A percentile compares a stretch with the other conserved stretches of the same genome.
phyloP scores from a whole-genome alignment of 768 basidiomycete species.

The Podaxis sp. region DNA sequence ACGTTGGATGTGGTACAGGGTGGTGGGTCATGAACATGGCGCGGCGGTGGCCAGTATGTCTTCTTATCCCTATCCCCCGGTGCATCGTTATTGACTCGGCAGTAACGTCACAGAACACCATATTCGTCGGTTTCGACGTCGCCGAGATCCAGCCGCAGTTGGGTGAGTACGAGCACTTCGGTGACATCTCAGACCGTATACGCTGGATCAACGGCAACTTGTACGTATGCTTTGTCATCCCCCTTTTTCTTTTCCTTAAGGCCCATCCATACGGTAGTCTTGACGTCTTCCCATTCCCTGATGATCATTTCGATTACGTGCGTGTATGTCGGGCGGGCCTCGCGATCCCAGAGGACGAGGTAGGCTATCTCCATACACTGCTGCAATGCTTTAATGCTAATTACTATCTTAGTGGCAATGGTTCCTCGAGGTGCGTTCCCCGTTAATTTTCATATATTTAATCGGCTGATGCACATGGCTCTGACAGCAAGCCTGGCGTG shows the following conservation, averaged over 20 bases:
- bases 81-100: not conserved
- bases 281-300: conserved; percentile 59
- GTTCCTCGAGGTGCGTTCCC: conserved; percentile 54
- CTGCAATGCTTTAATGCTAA: conserved; percentile 1
- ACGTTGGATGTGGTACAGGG: conserved; percentile 72
- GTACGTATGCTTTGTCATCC: conserved; percentile 42
- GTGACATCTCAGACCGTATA: conserved; percentile 46
- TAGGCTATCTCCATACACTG: conserved; percentile 15
- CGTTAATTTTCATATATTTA: conserved; percentile 3
- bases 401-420: conserved; percentile 51
- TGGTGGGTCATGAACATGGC: conserved; percentile 72
- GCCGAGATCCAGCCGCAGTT: conserved; percentile 52
- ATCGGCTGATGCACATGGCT: conserved; percentile 17
- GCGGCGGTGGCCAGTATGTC: conserved; percentile 58
- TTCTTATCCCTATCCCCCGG: not conserved
- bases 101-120: conserved; percentile 38
- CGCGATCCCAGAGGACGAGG: conserved; percentile 73
- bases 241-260: not conserved
- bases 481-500: conserved; percentile 61
- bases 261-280: conserved; percentile 38
- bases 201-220: conserved; percentile 70
- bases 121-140: conserved; percentile 60
- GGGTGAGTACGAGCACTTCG: conserved; percentile 31
- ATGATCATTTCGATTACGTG: conserved; percentile 62
- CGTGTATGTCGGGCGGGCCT: conserved; percentile 63